These are phyloP conservation scores for Vanderwaltozyma polyspora DNA, from an alignment of 805 yeast genomes.

Conservation along the genomic window DNA sequence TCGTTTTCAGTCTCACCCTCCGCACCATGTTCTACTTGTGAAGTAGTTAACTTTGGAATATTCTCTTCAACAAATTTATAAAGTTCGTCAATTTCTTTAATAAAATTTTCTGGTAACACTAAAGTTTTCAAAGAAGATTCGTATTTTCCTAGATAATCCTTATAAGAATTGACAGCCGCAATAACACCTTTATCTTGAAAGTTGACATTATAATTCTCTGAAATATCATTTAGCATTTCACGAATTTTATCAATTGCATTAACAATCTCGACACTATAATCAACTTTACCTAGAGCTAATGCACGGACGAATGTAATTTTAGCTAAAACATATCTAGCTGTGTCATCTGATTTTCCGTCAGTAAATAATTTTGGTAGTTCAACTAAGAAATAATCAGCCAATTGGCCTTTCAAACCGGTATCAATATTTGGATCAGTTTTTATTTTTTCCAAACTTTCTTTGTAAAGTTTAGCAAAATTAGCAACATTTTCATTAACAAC, in stretches of 20 bases:
- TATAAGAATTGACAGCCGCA: slow-evolving; percentile 39
- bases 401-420: slow-evolving; percentile 15
- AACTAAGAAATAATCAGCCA: slow-evolving; percentile 14
- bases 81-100: slow-evolving; percentile 8
- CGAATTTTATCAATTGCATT: slow-evolving; percentile 30
- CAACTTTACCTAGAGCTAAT: slow-evolving; percentile 15
- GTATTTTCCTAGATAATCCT: slow-evolving; percentile 15
- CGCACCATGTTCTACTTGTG: slow-evolving; percentile 3
- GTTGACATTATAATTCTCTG: slow-evolving; percentile 56
- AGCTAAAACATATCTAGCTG: slow-evolving; percentile 13
- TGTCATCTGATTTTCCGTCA: background rate
- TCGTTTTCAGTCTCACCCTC: slow-evolving; percentile 6
- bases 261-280: slow-evolving; percentile 10
- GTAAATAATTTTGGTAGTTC: slow-evolving; percentile 20
- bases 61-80: slow-evolving; percentile 8
- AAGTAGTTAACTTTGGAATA: slow-evolving; percentile 5
- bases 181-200: slow-evolving; percentile 68
- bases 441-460: slow-evolving; percentile 6
- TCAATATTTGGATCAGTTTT: slow-evolving; percentile 13
- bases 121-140: background rate
- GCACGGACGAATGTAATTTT: slow-evolving; percentile 19
- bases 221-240: slow-evolving; percentile 33
- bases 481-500: slow-evolving; percentile 70
- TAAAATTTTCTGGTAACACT: slow-evolving; percentile 8
- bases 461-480: slow-evolving; percentile 34